A percentile compares a stretch with the other conserved stretches of the same genome.
Conservation (phyloP, 441 rosid species). For the Euphorbia celastroides region DNA sequence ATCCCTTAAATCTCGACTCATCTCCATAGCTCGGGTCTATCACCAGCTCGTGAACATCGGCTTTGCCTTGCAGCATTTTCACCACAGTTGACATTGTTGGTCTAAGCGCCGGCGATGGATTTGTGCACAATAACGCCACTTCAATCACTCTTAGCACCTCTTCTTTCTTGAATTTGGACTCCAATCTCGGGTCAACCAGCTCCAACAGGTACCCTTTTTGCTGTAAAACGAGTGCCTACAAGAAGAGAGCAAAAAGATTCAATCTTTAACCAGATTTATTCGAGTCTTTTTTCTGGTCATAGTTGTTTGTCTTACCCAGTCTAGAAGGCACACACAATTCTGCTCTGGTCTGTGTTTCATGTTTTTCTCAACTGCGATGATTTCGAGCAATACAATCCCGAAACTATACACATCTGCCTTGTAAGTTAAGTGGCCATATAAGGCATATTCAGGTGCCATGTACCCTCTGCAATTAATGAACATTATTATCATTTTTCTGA, state of each 20-base stretch:
- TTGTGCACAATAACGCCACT: slow-evolving; percentile 49
- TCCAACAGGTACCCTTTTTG: slow-evolving; percentile 32
- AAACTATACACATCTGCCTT: slow-evolving; percentile 55
- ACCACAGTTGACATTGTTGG: slow-evolving; percentile 63
- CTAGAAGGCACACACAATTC: slow-evolving; percentile 50
- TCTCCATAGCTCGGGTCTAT: slow-evolving; percentile 7
- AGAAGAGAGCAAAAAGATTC: not conserved
- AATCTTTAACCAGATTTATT: not conserved
- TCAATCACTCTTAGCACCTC: slow-evolving; percentile 44
- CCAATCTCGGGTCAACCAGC: slow-evolving; percentile 45
- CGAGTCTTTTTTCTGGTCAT: not conserved
- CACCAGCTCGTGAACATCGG: slow-evolving; percentile 17
- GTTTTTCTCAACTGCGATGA: slow-evolving; percentile 51
- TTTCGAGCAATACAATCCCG: slow-evolving; percentile 51
- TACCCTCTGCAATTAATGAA: slow-evolving; percentile 32
- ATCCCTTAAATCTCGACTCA: not conserved
- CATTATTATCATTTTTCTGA: no score
- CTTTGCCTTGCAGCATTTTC: slow-evolving; percentile 49
- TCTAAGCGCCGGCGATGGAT: slow-evolving; percentile 45
- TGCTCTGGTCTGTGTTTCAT: slow-evolving; percentile 43
- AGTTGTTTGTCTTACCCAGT: slow-evolving; percentile 32
- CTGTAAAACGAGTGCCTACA: slow-evolving; percentile 46
- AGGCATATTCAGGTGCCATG: no score
- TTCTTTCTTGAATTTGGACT: slow-evolving; percentile 27
- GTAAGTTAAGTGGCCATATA: slow-evolving; percentile 44